Evolutionary conservation across 805 yeast species (phyloP).

Genomic region (Wickerhamiella kazuoi): DNA sequence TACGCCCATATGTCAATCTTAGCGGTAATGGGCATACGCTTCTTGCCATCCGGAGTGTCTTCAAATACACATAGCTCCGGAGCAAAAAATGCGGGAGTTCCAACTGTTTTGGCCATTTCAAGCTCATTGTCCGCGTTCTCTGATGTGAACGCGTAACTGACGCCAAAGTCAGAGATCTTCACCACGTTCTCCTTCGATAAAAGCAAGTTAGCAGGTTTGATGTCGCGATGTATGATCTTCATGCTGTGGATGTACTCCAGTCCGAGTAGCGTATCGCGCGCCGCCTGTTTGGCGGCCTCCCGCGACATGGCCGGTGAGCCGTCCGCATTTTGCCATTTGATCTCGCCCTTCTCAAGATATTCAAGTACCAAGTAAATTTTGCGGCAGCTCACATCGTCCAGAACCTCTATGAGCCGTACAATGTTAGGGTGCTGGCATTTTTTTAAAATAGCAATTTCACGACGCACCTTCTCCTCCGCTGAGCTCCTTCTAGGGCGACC

Average conservation of each 20-base stretch:
- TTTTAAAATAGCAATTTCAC: conserved; percentile 87
- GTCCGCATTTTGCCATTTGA: conserved; percentile 48
- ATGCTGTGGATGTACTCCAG: conserved; percentile 78
- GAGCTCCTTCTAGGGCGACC: conserved; percentile 30
- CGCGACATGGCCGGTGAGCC: conserved; percentile 55
- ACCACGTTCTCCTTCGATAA: conserved; percentile 53
- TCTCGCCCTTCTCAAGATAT: conserved; percentile 79
- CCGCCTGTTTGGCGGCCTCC: conserved; percentile 47
- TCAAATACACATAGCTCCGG: conserved; percentile 73
- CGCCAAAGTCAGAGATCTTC: conserved; percentile 94
- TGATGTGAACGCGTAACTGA: conserved; percentile 48
- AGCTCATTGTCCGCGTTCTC: conserved; percentile 42
- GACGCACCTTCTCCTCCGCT: conserved; percentile 54
- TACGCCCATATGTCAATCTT: conserved; percentile 96
- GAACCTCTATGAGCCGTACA: conserved; percentile 69
- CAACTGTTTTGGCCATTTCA: conserved; percentile 89
- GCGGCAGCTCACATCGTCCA: conserved; percentile 67
- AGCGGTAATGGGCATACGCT: conserved; percentile 40
- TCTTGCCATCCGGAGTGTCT: conserved; percentile 8
- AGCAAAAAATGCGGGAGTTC: conserved; percentile 93
- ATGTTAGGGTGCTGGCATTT: conserved; percentile 84
- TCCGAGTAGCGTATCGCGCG: conserved; percentile 73
- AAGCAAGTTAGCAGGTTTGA: conserved; percentile 82
- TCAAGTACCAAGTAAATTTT: conserved; percentile 84
- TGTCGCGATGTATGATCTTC: conserved; percentile 37